A percentile compares a stretch with the other conserved stretches of the same genome.
phyloP scores from a whole-genome alignment of 2,329 filamentous ascomycete species.

The Aspergillus niger region DNA sequence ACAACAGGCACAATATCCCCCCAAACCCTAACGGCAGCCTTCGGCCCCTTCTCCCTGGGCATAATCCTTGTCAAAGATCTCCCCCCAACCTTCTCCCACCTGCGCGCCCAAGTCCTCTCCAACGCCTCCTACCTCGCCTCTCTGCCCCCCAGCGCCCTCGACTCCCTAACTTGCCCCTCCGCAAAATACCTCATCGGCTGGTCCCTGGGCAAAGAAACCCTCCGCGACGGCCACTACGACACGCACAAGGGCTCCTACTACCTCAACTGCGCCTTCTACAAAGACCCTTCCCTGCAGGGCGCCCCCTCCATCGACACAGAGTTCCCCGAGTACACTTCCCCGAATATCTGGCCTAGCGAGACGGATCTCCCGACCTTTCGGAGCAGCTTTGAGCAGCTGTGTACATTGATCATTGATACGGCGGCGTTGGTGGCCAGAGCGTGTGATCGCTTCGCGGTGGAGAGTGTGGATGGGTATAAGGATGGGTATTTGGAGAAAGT shows the following conservation, averaged over 20 bases:
- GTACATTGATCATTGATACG: slow-evolving; percentile 81
- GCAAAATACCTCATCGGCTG: slow-evolving; percentile 65
- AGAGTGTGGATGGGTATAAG: slow-evolving; percentile 76
- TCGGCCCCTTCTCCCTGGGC: slow-evolving; percentile 85
- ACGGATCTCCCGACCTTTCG: slow-evolving; percentile 73
- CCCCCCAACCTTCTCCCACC: slow-evolving; percentile 67
- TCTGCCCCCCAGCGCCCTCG: slow-evolving; percentile 56
- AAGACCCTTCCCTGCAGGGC: slow-evolving; percentile 39
- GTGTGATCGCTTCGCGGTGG: slow-evolving; percentile 81
- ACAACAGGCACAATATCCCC: slow-evolving; percentile 44
- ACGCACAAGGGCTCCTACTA: slow-evolving; percentile 67
- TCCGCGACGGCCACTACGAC: slow-evolving; percentile 63
- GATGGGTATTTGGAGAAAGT: slow-evolving; percentile 81
- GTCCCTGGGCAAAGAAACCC: slow-evolving; percentile 65
- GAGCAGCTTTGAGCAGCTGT: slow-evolving; percentile 71
- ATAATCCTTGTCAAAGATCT: slow-evolving; percentile 93
- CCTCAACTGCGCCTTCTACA: slow-evolving; percentile 61
- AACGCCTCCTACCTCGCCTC: slow-evolving; percentile 89
- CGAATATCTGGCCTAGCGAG: slow-evolving; percentile 83
- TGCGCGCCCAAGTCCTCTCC: slow-evolving; percentile 75
- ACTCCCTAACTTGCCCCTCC: slow-evolving; percentile 44
- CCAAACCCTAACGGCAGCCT: slow-evolving; percentile 62
- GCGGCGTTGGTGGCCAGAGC: slow-evolving; percentile 86
- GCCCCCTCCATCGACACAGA: slow-evolving; percentile 33
- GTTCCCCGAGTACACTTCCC: slow-evolving; percentile 73